Evolutionary conservation across 768 basidiomycete genomes (phyloP), one percentile per base, ranked within the genome.

Genomic region (Mycena indigotica): DNA sequence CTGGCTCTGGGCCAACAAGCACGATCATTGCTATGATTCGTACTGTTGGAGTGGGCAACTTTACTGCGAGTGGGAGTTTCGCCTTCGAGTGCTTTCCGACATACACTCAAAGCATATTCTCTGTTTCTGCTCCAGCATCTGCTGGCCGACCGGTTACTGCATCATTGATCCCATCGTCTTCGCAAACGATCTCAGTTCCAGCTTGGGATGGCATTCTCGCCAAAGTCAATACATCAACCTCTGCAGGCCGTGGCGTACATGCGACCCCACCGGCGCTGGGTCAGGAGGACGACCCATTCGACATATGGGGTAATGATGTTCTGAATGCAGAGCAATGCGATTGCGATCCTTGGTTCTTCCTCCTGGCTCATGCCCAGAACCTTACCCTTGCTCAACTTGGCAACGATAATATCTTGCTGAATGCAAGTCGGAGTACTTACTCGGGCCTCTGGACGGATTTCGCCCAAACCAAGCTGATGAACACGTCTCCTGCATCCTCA

Each of bases 21-120:
- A 19, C 10, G 2, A 53, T 39, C 21, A 46, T 52, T 28, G 54
- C 52, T 2, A 52, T 26, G 2, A 1, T 50, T 15, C 46, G 30
- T 1, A 30, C 50, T 8, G 46, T 15, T 6, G n/a, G 8, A 10
- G 26, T 24, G 28, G 13, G 2, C 3, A 35, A 53, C 51, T 23
- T 45, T 44, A 40, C 44, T 5, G 26, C 38, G 28, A n/a, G 16
- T 1, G 21, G 26, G 2, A 21, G 28, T 3, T n/a, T 46, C 12
- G 57, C 52, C 2, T 38, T 44, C 3, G 57, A 53, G 24, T 59
- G 53, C 28, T 40, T 38, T 10, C 57, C 57, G 0, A 24, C 52
- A 6, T 59, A 59, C 25, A 53, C 48, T 13, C 46, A 50, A 28
- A 29, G 54, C 32, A 3, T 30, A 5, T 4, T 55, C 32, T 28